Evolutionary conservation across 495 filamentous ascomycete genomes (phyloP).

Genomic region (Lindgomyces ingoldianus): DNA sequence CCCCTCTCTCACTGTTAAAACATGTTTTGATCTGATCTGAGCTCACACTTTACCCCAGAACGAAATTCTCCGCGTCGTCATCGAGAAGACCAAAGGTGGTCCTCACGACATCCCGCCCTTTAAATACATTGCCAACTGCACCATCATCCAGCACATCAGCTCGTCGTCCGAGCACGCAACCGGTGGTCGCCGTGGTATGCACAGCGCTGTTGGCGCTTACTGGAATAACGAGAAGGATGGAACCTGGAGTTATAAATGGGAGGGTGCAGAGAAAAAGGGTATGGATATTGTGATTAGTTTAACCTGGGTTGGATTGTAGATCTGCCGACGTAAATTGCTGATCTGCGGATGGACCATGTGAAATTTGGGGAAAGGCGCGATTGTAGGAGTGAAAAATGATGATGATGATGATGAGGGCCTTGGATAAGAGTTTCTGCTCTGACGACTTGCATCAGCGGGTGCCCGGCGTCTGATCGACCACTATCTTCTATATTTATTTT

Average conservation of each 20-base stretch:
- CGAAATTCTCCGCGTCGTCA: conserved; percentile 79
- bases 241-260: conserved; percentile 97
- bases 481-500: neutral
- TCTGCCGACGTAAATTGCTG: no score
- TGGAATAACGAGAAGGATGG: conserved; percentile 98
- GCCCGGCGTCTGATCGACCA: neutral
- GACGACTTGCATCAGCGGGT: neutral
- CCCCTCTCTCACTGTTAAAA: neutral
- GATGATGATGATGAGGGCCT: neutral
- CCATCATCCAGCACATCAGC: conserved; percentile 86
- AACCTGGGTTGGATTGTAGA: conserved; percentile 69
- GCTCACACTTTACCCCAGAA: conserved; percentile 58
- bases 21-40: no score
- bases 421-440: neutral
- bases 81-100: conserved; percentile 66
- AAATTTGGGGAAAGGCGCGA: no score
- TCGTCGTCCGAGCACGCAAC: conserved; percentile 49
- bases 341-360: no score
- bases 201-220: conserved; percentile 89
- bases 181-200: conserved; percentile 88
- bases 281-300: conserved; percentile 90
- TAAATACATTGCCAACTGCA: conserved; percentile 96
- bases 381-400: no score
- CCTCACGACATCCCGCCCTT: conserved; percentile 56
- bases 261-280: conserved; percentile 76